Conservation (phyloP, 352 stramenopile genomes). For the Pythium volutum region DNA sequence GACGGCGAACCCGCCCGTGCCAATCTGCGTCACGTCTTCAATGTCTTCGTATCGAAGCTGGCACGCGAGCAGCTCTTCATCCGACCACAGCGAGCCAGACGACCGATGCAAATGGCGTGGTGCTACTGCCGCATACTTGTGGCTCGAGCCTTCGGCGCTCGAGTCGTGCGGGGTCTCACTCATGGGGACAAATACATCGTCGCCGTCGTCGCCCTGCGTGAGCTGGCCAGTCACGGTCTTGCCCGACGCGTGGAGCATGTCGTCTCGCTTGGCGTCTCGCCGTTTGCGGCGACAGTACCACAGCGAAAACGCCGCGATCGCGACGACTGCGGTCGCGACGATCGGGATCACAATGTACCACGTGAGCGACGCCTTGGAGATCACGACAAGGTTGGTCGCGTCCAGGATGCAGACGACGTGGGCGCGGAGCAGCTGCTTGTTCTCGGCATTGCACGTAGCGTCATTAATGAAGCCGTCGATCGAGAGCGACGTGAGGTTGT, state of each 20-base stretch:
- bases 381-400: neutral
- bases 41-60: conserved; percentile 33
- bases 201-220: neutral
- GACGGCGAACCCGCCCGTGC: conserved; percentile 41
- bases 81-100: neutral
- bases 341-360: conserved; percentile 9
- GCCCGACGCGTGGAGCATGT: neutral
- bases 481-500: conserved; percentile 1
- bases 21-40: conserved; percentile 46
- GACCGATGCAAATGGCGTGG: too few relatives aligned
- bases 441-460: neutral
- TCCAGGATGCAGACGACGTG: conserved; percentile 9
- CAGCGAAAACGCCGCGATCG: neutral
- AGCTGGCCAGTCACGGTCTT: neutral
- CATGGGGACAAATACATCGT: neutral
- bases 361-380: conserved; percentile 11
- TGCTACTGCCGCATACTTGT: too few relatives aligned
- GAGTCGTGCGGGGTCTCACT: neutral
- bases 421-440: conserved; percentile 1
- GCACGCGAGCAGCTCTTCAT: conserved; percentile 12
- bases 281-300: conserved; percentile 10
- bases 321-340: neutral
- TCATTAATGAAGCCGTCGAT: neutral
- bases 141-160: too few relatives aligned
- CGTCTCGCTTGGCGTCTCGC: neutral